A percentile compares a stretch with the other conserved stretches of the same genome.
Conservation (phyloP, 352 stramenopile genomes). For the Globisporangium radiosum region DNA sequence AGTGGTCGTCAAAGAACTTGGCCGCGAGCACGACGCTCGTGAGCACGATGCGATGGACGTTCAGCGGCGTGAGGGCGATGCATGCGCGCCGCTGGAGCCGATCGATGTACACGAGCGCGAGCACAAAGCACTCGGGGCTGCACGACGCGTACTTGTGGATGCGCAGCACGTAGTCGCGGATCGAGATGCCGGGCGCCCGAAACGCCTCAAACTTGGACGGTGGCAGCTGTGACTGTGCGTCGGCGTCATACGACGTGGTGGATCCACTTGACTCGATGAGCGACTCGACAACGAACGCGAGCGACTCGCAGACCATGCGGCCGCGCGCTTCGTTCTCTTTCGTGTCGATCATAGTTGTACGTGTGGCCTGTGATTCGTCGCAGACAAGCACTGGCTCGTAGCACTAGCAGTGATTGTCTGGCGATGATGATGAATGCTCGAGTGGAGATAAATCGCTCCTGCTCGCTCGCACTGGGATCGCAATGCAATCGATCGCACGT, state of each 20-base stretch:
- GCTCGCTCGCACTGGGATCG: neutral
- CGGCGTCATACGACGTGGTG: neutral
- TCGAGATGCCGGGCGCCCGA: constrained; percentile 71
- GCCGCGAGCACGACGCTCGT: constrained; percentile 96
- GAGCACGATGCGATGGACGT: constrained; percentile 97
- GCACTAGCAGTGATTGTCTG: neutral
- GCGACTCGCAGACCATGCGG: constrained; percentile 70
- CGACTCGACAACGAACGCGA: constrained; percentile 70
- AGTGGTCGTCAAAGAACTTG: constrained; percentile 99
- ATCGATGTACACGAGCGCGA: constrained; percentile 99
- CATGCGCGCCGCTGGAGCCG: constrained; percentile 90
- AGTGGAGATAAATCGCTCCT: neutral
- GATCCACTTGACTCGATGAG: constrained; percentile 64
- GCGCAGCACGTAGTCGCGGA: constrained; percentile 76
- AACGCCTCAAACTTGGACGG: constrained; percentile 85
- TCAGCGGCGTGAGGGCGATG: constrained; percentile 95
- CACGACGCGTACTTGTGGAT: constrained; percentile 99
- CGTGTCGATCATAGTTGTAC: constrained; percentile 23
- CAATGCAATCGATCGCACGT: neutral
- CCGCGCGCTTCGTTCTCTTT: constrained; percentile 69
- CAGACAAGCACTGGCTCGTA: no score
- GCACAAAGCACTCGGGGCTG: constrained; percentile 97
- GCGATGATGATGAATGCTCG: neutral
- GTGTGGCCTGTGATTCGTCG: no score
- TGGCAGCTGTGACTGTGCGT: constrained; percentile 34